Percentiles rank a stretch among this genome's conserved stretches.
Conservation (phyloP, 306 rosid genomes). For the Medicago lupulina region DNA sequence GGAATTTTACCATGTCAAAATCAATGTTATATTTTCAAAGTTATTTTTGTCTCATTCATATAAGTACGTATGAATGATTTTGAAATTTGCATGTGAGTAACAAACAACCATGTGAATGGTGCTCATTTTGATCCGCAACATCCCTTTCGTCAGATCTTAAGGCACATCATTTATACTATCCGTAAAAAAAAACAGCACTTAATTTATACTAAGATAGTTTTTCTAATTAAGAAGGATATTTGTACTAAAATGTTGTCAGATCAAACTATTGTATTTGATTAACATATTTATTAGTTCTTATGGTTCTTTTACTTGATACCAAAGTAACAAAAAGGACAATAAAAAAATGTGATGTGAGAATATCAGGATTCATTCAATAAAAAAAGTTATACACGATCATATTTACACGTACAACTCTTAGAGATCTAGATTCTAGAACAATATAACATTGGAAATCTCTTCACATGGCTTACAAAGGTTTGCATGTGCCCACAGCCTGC, state of each 20-base stretch:
- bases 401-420: background rate
- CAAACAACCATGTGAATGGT: background rate
- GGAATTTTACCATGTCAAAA: background rate
- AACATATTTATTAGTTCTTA: background rate
- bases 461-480: slow-evolving; percentile 42
- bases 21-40: background rate
- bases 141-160: background rate
- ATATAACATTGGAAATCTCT: slow-evolving; percentile 18
- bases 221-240: background rate
- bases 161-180: background rate
- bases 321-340: background rate
- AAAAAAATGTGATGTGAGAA: background rate
- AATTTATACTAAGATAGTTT: too few relatives aligned
- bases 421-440: background rate
- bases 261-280: background rate
- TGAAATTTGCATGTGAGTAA: background rate
- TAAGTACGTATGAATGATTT: background rate
- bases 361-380: too few relatives aligned
- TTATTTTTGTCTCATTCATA: background rate
- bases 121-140: background rate
- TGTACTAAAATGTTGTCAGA: background rate
- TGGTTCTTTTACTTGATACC: background rate
- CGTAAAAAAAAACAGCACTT: too few relatives aligned
- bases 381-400: background rate
- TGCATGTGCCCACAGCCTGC: slow-evolving; percentile 43